Evolutionary conservation across 306 rosid genomes (phyloP).

Genomic region (Corylus avellana): DNA sequence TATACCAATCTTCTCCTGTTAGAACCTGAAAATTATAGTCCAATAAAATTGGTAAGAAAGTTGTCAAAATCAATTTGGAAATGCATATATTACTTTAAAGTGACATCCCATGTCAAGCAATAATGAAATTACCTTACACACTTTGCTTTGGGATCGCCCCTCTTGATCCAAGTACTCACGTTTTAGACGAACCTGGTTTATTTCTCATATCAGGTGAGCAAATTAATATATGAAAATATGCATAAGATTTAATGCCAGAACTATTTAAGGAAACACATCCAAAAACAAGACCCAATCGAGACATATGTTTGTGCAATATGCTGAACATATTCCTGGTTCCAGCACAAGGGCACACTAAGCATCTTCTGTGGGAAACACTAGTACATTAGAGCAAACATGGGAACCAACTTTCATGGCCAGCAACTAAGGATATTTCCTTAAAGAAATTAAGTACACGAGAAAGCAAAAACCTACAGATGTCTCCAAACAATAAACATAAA

Average conservation of each 20-base stretch:
- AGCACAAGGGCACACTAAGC: not conserved
- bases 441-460: not conserved
- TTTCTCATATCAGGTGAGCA: conserved; percentile 29
- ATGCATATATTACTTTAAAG: not conserved
- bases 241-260: conserved; percentile 8
- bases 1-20: conserved; percentile 93
- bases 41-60: conserved; percentile 21
- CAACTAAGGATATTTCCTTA: not conserved
- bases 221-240: conserved; percentile 20
- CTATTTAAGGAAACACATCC: conserved; percentile 17
- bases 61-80: conserved; percentile 3
- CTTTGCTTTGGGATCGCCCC: conserved; percentile 45
- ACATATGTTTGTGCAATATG: not conserved
- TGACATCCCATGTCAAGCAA: conserved; percentile 23
- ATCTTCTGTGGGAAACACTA: not conserved
- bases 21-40: conserved; percentile 43
- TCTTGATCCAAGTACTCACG: conserved; percentile 82
- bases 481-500: not conserved
- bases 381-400: not conserved
- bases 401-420: not conserved
- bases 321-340: not conserved
- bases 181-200: conserved; percentile 82
- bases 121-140: conserved; percentile 48
- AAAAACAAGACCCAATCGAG: not conserved
- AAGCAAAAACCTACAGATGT: not conserved